Evolutionary conservation across 129 eudicot species (phyloP).

Genomic region (Centella asiatica): DNA sequence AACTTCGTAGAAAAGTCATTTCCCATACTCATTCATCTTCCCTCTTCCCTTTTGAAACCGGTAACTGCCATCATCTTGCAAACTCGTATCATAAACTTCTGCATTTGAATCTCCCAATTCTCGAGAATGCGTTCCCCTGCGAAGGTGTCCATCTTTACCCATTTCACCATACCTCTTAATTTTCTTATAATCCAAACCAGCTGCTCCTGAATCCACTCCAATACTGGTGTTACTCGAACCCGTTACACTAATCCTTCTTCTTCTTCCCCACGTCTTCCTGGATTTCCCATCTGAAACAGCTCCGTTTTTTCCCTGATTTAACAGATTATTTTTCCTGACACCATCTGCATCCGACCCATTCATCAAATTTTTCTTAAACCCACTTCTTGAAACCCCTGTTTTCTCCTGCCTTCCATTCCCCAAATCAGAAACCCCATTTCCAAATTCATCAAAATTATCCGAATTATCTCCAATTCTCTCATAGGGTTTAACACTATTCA

Average conservation of each 20-base stretch:
- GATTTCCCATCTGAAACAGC: slow-evolving; percentile 15
- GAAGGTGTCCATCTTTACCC: not conserved
- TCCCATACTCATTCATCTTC: too few relatives aligned
- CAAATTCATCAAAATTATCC: not conserved
- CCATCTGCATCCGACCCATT: too few relatives aligned
- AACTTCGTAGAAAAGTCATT: too few relatives aligned
- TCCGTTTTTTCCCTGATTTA: slow-evolving; percentile 6
- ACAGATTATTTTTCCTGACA: slow-evolving; percentile 1
- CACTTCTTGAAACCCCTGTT: not conserved
- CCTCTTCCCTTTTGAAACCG: too few relatives aligned
- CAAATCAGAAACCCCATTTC: not conserved
- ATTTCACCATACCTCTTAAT: slow-evolving; percentile 11
- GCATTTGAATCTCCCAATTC: too few relatives aligned
- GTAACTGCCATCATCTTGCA: too few relatives aligned
- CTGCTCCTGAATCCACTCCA: slow-evolving; percentile 6
- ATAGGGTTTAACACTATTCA: slow-evolving; percentile 74
- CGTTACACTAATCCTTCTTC: slow-evolving; percentile 9
- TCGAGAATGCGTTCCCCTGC: slow-evolving; percentile 1
- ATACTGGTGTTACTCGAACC: not conserved
- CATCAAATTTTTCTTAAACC: not conserved
- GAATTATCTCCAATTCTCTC: slow-evolving; percentile 25
- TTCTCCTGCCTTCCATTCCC: slow-evolving; percentile 4
- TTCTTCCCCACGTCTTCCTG: slow-evolving; percentile 16
- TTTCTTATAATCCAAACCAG: slow-evolving; percentile 9
- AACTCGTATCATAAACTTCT: too few relatives aligned